Base-by-base conservation (phyloP, 2,329 filamentous ascomycete species). In the Malbranchea cinnamomea region DNA sequence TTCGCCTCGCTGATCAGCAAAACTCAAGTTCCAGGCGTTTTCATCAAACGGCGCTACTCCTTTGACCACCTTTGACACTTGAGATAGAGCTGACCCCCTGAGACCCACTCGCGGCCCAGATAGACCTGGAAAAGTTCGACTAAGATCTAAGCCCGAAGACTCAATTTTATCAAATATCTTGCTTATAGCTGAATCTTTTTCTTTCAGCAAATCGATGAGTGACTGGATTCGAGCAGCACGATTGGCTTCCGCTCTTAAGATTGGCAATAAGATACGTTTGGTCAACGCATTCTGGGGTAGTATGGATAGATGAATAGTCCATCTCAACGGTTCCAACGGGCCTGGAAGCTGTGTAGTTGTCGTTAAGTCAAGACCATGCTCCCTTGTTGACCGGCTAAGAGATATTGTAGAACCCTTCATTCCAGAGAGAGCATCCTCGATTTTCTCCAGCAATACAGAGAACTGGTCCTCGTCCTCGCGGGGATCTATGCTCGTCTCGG, bases 131-230 rank as follows among this genome's bases (percentile, higher is more conserved):
- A 76, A 75, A 2, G 72, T 59, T 7, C 60, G 58, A 10, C 60
- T 62, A 4, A 74, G 46, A 40, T 73, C 68, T 26, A 69, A 53
- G 4, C 66, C 64, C 23, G 65, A 59, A 1, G 57, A 53, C 39
- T 73, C 68, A 28, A 73, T 58, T 36, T 68, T 66, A 41, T 75
- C 70, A 15, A 71, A 56, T 13, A 76, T 49, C 32, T 66, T 71
- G 5, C 54, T 54, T 29, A 76, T 65, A 11, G 68, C 59, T 44
- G 61, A 67, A 42, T 76, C 71, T 43, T 75, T 76, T 16, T 65
- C 61, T 31, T 54, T 53, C 8, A 76, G 46, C 23, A 60, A 57
- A 4, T 59, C 48, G 11, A 71, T 46, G 4, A 76, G 53, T 13
- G 52, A 52, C 16, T 54, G 46, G 14, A 71, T 57, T 19, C 66